Evolutionary conservation across 345 rosid genomes (phyloP).

Genomic region (Kernera saxatilis): DNA sequence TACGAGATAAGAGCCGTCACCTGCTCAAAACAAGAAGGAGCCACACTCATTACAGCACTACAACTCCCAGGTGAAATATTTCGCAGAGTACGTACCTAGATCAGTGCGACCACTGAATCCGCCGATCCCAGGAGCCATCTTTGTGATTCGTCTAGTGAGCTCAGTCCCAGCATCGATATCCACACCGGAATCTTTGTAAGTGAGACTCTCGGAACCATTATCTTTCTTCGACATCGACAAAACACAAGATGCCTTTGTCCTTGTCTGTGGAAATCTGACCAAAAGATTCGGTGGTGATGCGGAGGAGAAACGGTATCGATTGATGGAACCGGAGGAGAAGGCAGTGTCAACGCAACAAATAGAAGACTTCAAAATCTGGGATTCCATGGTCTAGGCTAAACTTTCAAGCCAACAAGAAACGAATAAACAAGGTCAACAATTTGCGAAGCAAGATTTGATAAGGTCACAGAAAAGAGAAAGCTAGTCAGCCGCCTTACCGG

Average conservation of each 20-base stretch:
- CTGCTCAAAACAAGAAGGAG: slow-evolving; percentile 38
- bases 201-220: slow-evolving; percentile 38
- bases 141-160: slow-evolving; percentile 74
- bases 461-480: too few relatives aligned
- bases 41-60: too few relatives aligned
- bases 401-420: too few relatives aligned
- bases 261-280: slow-evolving; percentile 11
- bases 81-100: slow-evolving; percentile 68
- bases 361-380: slow-evolving; percentile 29
- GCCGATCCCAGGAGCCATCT: slow-evolving; percentile 91
- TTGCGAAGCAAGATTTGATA: too few relatives aligned
- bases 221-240: slow-evolving; percentile 30
- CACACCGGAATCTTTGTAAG: slow-evolving; percentile 80
- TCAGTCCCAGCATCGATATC: slow-evolving; percentile 93
- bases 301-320: slow-evolving; percentile 15
- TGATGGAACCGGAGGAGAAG: slow-evolving; percentile 9
- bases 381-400: too few relatives aligned
- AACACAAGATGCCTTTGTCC: neutral
- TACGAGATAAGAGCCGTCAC: slow-evolving; percentile 83
- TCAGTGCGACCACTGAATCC: slow-evolving; percentile 91
- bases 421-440: too few relatives aligned
- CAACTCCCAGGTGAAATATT: neutral
- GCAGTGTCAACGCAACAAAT: neutral
- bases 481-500: too few relatives aligned
- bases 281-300: neutral